phyloP scores from a whole-genome alignment of 2,329 filamentous ascomycete species.

The Stagonosporopsis rhizophila region DNA sequence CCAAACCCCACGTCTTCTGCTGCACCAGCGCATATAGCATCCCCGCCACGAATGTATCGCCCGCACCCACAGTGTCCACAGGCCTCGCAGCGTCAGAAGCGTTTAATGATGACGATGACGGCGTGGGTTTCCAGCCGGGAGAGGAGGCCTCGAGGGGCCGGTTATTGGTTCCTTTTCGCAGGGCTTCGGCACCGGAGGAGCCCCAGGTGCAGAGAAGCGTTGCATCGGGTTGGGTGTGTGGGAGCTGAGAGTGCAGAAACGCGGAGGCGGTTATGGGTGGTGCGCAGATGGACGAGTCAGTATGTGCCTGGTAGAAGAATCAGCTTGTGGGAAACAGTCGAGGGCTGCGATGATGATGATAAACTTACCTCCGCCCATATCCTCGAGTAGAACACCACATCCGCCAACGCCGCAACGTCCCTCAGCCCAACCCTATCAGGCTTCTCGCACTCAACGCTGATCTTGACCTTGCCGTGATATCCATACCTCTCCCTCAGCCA shows the following conservation, averaged over 20 bases:
- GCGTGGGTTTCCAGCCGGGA: slow-evolving; percentile 17
- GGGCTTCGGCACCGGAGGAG: slow-evolving; percentile 58
- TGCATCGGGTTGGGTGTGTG: slow-evolving; percentile 48
- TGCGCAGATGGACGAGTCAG: not conserved
- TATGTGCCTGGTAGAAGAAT: not conserved
- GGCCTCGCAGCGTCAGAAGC: not conserved
- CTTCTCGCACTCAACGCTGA: slow-evolving; percentile 79
- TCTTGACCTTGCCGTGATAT: slow-evolving; percentile 52
- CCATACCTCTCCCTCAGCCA: slow-evolving; percentile 55
- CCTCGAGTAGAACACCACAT: slow-evolving; percentile 77
- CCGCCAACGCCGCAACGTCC: slow-evolving; percentile 66
- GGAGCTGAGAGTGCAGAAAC: slow-evolving; percentile 45
- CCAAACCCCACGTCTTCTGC: slow-evolving; percentile 59
- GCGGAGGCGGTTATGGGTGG: slow-evolving; percentile 1
- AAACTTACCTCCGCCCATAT: slow-evolving; percentile 66
- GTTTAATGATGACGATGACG: not conserved
- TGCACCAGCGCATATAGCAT: slow-evolving; percentile 69
- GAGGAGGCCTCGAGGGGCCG: slow-evolving; percentile 19
- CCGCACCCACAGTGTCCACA: slow-evolving; percentile 72
- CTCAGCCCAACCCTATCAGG: slow-evolving; percentile 66
- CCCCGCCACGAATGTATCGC: slow-evolving; percentile 78
- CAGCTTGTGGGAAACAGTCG: not conserved
- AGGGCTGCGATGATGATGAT: too few relatives aligned
- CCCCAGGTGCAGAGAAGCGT: slow-evolving; percentile 68
- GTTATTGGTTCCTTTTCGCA: slow-evolving; percentile 44